These are phyloP conservation scores for Umbelopsis sp. DNA, from an alignment of 192 early-diverging fungal genomes.

Conservation along the genomic window DNA sequence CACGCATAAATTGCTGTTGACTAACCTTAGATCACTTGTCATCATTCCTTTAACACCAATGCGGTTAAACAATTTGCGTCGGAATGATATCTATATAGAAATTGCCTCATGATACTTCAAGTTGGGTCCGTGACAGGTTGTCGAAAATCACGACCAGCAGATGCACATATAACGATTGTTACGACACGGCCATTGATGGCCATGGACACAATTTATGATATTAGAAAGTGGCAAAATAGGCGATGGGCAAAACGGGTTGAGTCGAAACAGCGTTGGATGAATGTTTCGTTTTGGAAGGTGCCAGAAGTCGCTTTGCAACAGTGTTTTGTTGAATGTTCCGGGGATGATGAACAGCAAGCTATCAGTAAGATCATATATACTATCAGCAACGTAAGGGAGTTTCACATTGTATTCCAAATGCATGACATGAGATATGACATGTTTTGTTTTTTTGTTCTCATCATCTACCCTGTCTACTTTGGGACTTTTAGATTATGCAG, in stretches of 20 bases:
- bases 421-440: background rate
- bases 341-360: background rate
- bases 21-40: slow-evolving; percentile 2
- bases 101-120: slow-evolving; percentile 17
- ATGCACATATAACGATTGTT: background rate
- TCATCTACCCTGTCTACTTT: background rate
- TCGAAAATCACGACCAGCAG: background rate
- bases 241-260: background rate
- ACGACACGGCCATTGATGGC: background rate
- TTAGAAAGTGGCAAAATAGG: background rate
- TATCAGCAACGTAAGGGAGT: background rate
- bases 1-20: background rate
- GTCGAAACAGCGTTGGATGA: background rate
- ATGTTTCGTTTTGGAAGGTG: background rate
- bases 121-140: background rate
- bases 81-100: background rate
- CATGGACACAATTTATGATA: slow-evolving; percentile 4
- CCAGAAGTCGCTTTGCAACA: background rate
- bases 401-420: background rate
- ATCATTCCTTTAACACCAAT: background rate
- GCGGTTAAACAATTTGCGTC: background rate
- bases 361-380: slow-evolving; percentile 3
- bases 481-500: background rate
- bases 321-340: background rate
- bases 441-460: background rate